phyloP scores from a whole-genome alignment of 352 stramenopile genomes.

The Phytophthora vignae region DNA sequence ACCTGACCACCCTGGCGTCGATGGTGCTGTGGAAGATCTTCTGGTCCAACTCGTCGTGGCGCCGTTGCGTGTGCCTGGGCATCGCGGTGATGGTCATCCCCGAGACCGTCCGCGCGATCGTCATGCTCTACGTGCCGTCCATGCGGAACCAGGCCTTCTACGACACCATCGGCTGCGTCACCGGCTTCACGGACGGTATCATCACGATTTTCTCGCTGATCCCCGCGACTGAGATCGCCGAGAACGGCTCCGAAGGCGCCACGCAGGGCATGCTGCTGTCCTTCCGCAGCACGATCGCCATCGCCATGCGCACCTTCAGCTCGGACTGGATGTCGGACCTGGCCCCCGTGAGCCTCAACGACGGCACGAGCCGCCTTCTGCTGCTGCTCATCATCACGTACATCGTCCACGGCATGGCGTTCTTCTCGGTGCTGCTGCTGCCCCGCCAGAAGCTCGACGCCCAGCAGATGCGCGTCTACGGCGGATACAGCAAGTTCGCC shows the following conservation, averaged over 20 bases:
- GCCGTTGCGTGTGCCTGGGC: constrained; percentile 43
- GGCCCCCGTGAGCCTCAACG: constrained; percentile 32
- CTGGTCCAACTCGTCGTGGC: constrained; percentile 57
- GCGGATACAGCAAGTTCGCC: constrained; percentile 64
- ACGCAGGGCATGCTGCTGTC: constrained; percentile 72
- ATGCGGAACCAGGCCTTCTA: constrained; percentile 55
- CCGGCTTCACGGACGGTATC: constrained; percentile 66
- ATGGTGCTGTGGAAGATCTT: constrained; percentile 69
- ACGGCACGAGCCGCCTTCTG: constrained; percentile 39
- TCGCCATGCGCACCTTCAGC: constrained; percentile 63
- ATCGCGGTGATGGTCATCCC: constrained; percentile 53
- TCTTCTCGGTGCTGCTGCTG: constrained; percentile 63
- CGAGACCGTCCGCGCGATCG: constrained; percentile 65
- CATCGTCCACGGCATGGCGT: constrained; percentile 58
- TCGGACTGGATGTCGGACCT: constrained; percentile 52
- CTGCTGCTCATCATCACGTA: constrained; percentile 64
- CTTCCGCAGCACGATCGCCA: constrained; percentile 66
- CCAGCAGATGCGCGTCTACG: constrained; percentile 71
- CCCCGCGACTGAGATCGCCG: constrained; percentile 70
- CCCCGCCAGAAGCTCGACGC: constrained; percentile 69
- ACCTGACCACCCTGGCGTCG: constrained; percentile 55
- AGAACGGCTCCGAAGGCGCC: constrained; percentile 74
- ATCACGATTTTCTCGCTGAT: constrained; percentile 80
- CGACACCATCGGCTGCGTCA: constrained; percentile 57
- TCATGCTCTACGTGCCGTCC: constrained; percentile 64